A percentile compares a stretch with the other conserved stretches of the same genome.
These are phyloP conservation scores for Candida nanaspora DNA, from an alignment of 805 yeast genomes.

Conservation along the genomic window DNA sequence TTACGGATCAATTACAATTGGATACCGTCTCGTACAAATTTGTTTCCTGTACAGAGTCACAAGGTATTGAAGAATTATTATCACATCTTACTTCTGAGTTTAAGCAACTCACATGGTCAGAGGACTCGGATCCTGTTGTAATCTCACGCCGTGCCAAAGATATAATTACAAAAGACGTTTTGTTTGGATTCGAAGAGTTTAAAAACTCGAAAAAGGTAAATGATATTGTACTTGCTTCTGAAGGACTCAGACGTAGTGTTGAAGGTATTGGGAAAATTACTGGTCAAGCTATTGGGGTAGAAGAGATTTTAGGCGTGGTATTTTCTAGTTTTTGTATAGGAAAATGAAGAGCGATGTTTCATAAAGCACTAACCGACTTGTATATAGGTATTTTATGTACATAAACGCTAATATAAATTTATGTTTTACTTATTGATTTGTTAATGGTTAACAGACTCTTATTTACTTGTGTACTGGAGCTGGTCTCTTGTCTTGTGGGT, in stretches of 20 bases:
- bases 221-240: conserved; percentile 78
- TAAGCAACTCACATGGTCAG: conserved; percentile 39
- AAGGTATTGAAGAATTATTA: conserved; percentile 48
- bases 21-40: conserved; percentile 5
- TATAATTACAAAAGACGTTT: conserved; percentile 64
- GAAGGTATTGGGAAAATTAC: conserved; percentile 91
- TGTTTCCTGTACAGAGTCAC: conserved; percentile 52
- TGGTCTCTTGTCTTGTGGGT: too few relatives aligned
- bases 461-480: too few relatives aligned
- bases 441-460: too few relatives aligned
- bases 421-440: too few relatives aligned
- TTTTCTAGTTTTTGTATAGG: conserved; percentile 94
- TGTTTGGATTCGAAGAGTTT: conserved; percentile 68
- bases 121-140: conserved; percentile 55
- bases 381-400: too few relatives aligned
- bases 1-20: conserved; percentile 11
- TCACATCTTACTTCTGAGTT: conserved; percentile 37
- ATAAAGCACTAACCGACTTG: not conserved
- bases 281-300: conserved; percentile 82
- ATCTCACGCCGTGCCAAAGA: conserved; percentile 75
- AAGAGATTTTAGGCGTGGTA: conserved; percentile 85
- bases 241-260: conserved; percentile 62
- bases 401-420: too few relatives aligned
- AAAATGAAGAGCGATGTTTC: conserved; percentile 35
- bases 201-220: conserved; percentile 37